Percentiles rank a stretch among this genome's conserved stretches.
Conservation (phyloP, 768 basidiomycete species). For the Tremella fuciformis region DNA sequence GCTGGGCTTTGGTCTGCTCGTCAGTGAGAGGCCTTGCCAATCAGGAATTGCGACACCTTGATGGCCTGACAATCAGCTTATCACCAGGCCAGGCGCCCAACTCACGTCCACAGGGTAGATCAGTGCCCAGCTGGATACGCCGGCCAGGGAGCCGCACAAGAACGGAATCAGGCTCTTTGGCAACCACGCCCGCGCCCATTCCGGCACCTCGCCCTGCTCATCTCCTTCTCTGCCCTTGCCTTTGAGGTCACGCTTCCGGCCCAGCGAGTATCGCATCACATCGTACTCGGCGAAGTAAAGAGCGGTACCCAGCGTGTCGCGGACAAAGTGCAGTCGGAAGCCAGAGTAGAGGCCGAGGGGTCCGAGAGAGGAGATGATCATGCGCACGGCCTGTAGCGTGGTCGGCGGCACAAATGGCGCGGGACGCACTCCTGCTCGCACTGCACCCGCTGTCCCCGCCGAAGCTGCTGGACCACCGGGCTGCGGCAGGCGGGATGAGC, state of each 20-base stretch:
- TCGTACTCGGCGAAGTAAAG: constrained; percentile 95
- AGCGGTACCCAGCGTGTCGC: constrained; percentile 84
- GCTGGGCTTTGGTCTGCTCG: constrained; percentile 82
- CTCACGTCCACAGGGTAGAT: constrained; percentile 93
- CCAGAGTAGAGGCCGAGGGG: constrained; percentile 58
- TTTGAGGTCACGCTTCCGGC: constrained; percentile 55
- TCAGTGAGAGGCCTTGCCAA: background rate
- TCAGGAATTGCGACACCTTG: constrained; percentile 7
- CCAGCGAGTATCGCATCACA: constrained; percentile 79
- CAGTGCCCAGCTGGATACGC: constrained; percentile 71
- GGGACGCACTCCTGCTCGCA: constrained; percentile 8
- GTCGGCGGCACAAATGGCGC: constrained; percentile 64
- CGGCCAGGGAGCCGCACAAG: constrained; percentile 82
- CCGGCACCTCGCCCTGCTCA: constrained; percentile 47
- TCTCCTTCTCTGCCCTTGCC: constrained; percentile 12
- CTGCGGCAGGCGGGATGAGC: background rate
- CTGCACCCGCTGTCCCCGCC: background rate
- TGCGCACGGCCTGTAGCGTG: constrained; percentile 72
- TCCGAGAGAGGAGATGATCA: constrained; percentile 60
- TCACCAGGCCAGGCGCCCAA: background rate
- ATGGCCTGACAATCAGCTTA: constrained; percentile 14
- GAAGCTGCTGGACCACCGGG: background rate
- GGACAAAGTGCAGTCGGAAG: constrained; percentile 83
- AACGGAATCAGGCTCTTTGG: constrained; percentile 85
- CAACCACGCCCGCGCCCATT: constrained; percentile 60